Conservation (phyloP, 2,329 filamentous ascomycete genomes). For the Plectosphaerella sp. region DNA sequence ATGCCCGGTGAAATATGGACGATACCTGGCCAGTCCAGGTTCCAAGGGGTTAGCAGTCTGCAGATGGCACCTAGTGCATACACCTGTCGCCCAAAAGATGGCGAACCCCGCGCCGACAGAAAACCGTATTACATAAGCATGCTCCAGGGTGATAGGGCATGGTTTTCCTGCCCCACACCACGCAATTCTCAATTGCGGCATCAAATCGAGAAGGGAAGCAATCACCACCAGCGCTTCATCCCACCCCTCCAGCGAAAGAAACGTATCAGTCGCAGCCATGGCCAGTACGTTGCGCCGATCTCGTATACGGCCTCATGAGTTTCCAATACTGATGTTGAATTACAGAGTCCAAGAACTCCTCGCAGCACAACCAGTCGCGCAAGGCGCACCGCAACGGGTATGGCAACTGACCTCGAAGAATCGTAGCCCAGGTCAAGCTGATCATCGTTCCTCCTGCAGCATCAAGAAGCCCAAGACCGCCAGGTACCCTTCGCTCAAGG, state of each 20-base stretch:
- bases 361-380: slow-evolving; percentile 96
- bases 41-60: too few relatives aligned
- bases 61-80: too few relatives aligned
- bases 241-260: neutral
- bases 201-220: slow-evolving; percentile 3
- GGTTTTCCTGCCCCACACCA: slow-evolving; percentile 12
- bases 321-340: neutral
- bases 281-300: slow-evolving; percentile 27
- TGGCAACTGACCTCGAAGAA: slow-evolving; percentile 27
- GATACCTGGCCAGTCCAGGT: too few relatives aligned
- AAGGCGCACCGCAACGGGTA: slow-evolving; percentile 99
- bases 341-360: slow-evolving; percentile 99
- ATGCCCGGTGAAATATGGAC: too few relatives aligned
- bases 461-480: slow-evolving; percentile 99
- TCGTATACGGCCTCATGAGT: too few relatives aligned
- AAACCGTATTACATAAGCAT: too few relatives aligned
- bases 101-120: too few relatives aligned
- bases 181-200: neutral
- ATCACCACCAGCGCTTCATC: neutral
- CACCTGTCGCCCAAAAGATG: too few relatives aligned
- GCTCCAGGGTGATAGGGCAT: slow-evolving; percentile 10
- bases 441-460: slow-evolving; percentile 42
- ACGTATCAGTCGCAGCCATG: slow-evolving; percentile 27
- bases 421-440: neutral
- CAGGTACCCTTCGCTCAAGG: slow-evolving; percentile 97